These are phyloP conservation scores for Populus hybrid DNA, from an alignment of 441 rosid species.

Conservation along the genomic window DNA sequence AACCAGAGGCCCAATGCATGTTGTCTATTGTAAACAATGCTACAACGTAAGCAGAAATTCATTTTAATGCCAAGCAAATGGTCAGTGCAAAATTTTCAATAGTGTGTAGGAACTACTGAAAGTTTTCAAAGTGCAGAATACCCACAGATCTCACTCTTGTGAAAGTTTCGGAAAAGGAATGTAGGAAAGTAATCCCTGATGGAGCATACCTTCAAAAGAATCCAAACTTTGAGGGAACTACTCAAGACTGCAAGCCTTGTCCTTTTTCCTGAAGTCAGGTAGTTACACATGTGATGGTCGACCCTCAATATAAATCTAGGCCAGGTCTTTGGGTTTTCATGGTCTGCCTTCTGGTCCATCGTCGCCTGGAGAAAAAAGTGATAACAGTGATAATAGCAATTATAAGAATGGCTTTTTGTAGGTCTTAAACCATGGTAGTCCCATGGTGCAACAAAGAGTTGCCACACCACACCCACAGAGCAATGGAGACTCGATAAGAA, in stretches of 20 bases:
- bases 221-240: slow-evolving; percentile 94
- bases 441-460: neutral
- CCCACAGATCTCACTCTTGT: neutral
- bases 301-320: slow-evolving; percentile 78
- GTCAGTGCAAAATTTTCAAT: neutral
- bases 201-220: slow-evolving; percentile 69
- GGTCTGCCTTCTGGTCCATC: slow-evolving; percentile 57
- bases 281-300: slow-evolving; percentile 80
- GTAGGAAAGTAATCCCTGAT: neutral
- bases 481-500: neutral
- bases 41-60: neutral
- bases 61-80: neutral
- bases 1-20: neutral
- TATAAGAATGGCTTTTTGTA: neutral
- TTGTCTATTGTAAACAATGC: neutral
- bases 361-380: slow-evolving; percentile 46
- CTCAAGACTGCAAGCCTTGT: slow-evolving; percentile 79
- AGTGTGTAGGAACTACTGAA: neutral
- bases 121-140: neutral
- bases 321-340: slow-evolving; percentile 79
- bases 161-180: neutral
- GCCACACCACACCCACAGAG: neutral
- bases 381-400: neutral
- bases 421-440: slow-evolving; percentile 4
- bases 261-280: slow-evolving; percentile 78